A percentile compares a stretch with the other conserved stretches of the same genome.
phyloP scores from a whole-genome alignment of 169 alveolate genomes.

The Perkinsus olseni region DNA sequence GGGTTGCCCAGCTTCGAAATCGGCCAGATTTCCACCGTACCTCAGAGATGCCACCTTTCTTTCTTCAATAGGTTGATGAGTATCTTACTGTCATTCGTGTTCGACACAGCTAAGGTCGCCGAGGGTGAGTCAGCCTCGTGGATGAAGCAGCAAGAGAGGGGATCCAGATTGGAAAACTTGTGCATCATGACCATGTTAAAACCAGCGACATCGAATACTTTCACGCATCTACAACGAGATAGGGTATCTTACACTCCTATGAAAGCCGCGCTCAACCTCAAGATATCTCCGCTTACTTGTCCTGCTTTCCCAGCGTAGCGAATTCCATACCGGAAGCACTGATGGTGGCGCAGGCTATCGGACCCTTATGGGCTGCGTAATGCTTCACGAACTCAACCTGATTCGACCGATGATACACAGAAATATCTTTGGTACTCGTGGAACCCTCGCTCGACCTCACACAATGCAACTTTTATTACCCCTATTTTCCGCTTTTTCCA shows the following conservation, averaged over 20 bases:
- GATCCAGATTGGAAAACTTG: slow-evolving; percentile 41
- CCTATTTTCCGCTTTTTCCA: slow-evolving; percentile 89
- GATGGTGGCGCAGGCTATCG: background rate
- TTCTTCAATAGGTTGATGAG: background rate
- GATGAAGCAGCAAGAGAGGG: slow-evolving; percentile 54
- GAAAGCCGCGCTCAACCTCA: too few species aligned
- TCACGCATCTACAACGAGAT: background rate
- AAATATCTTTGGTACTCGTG: background rate
- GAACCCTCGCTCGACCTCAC: background rate
- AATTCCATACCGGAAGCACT: background rate
- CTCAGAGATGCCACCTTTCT: background rate
- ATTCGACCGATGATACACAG: background rate
- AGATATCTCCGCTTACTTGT: background rate
- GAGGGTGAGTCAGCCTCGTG: slow-evolving; percentile 28
- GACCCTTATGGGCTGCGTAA: slow-evolving; percentile 85
- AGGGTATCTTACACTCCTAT: background rate
- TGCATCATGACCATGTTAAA: slow-evolving; percentile 51
- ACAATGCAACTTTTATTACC: slow-evolving; percentile 3
- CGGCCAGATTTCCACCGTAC: background rate
- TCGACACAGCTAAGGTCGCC: slow-evolving; percentile 9
- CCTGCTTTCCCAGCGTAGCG: background rate
- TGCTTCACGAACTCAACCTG: slow-evolving; percentile 88
- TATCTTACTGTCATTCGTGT: background rate
- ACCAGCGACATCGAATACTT: slow-evolving; percentile 44
- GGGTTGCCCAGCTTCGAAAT: background rate